A percentile compares a stretch with the other conserved stretches of the same genome.
phyloP scores from a whole-genome alignment of 257 asterid species.

The Scutellaria baicalensis region DNA sequence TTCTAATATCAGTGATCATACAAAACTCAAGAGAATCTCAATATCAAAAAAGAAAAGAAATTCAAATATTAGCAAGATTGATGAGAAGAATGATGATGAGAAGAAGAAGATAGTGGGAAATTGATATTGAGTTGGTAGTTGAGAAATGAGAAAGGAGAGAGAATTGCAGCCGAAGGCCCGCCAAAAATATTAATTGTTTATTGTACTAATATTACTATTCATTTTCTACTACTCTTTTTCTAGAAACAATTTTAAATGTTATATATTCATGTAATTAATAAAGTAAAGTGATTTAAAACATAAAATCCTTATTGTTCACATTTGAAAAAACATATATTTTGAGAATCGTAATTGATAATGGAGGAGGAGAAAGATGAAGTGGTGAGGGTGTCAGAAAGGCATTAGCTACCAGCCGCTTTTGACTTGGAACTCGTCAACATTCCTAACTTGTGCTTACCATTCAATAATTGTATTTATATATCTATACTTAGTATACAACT shows the following conservation, averaged over 20 bases:
- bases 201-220: too few species aligned
- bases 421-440: conserved; percentile 20
- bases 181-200: background rate
- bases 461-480: too few species aligned
- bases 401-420: conserved; percentile 10
- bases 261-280: too few species aligned
- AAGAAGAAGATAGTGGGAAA: background rate
- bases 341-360: background rate
- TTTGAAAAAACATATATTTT: background rate
- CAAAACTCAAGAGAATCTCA: background rate
- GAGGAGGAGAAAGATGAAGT: background rate
- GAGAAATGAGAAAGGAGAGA: background rate
- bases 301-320: too few species aligned
- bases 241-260: too few species aligned
- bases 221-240: too few species aligned
- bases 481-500: too few species aligned
- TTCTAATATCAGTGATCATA: conserved; percentile 10
- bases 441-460: background rate
- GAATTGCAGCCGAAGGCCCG: conserved; percentile 6
- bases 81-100: background rate
- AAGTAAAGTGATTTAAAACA: too few species aligned
- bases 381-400: background rate
- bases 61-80: background rate
- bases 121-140: conserved; percentile 10
- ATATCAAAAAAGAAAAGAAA: background rate